Evolutionary conservation across 2,329 filamentous ascomycete genomes (phyloP).

Genomic region (Pyrenophora teres): DNA sequence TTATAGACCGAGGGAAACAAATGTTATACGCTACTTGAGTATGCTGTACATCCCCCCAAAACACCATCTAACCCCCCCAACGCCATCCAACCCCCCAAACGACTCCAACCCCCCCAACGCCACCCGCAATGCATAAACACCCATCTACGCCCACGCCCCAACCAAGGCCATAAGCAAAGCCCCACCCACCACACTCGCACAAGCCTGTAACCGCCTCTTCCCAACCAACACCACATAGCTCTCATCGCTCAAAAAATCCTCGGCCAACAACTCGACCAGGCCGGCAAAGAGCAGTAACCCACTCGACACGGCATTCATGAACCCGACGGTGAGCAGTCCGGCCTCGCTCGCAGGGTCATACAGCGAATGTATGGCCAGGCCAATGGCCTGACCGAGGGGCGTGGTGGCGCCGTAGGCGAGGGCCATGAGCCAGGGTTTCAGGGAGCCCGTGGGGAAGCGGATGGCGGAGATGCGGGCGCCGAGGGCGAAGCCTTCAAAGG

Average conservation of each 20-base stretch:
- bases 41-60: too few species aligned
- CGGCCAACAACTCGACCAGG: slow-evolving; percentile 56
- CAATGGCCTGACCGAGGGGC: slow-evolving; percentile 57
- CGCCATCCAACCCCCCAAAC: background rate
- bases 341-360: slow-evolving; percentile 56
- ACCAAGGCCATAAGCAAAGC: slow-evolving; percentile 69
- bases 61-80: too few species aligned
- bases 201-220: slow-evolving; percentile 64
- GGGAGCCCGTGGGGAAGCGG: slow-evolving; percentile 70
- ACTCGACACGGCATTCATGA: slow-evolving; percentile 57
- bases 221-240: slow-evolving; percentile 66
- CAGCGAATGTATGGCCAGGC: slow-evolving; percentile 55
- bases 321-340: slow-evolving; percentile 56
- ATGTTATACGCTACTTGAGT: too few species aligned
- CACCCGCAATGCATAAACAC: slow-evolving; percentile 8
- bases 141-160: slow-evolving; percentile 63
- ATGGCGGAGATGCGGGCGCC: slow-evolving; percentile 73
- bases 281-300: slow-evolving; percentile 57
- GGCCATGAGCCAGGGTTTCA: slow-evolving; percentile 74
- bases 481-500: slow-evolving; percentile 71
- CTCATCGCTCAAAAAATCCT: slow-evolving; percentile 63
- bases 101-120: slow-evolving; percentile 2
- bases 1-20: too few species aligned
- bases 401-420: slow-evolving; percentile 65
- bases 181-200: slow-evolving; percentile 63